A percentile compares a stretch with the other conserved stretches of the same genome.
phyloP scores from a whole-genome alignment of 2,329 filamentous ascomycete species.

The Berkeleyomyces rouxiae region DNA sequence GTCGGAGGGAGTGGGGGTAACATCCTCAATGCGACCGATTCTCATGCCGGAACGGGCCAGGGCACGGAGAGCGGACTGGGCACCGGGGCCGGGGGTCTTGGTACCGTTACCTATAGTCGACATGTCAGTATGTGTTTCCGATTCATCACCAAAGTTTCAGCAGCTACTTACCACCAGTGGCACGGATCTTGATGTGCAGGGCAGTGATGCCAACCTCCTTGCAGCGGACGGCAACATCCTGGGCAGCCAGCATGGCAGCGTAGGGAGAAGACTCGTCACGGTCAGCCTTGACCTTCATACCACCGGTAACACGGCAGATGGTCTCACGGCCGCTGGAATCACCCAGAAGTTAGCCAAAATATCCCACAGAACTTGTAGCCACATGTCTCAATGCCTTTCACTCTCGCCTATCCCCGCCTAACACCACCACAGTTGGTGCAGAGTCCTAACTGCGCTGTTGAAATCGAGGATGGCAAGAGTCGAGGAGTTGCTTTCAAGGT shows the following conservation, averaged over 20 bases:
- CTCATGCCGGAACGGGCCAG: conserved; percentile 99
- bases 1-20: conserved; percentile 97
- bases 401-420: not conserved
- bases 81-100: conserved; percentile 98
- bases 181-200: conserved; percentile 99
- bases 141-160: not conserved
- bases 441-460: not conserved
- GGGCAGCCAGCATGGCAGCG: conserved; percentile 99
- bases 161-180: conserved; percentile 67
- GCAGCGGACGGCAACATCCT: conserved; percentile 84
- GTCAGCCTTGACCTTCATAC: conserved; percentile 99
- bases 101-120: conserved; percentile 67
- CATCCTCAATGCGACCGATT: conserved; percentile 99
- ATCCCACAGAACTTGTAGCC: not conserved
- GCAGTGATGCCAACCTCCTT: conserved; percentile 64
- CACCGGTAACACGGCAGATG: conserved; percentile 98
- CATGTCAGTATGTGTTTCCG: not conserved
- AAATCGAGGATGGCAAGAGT: not conserved
- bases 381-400: not conserved
- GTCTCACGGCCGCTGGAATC: conserved; percentile 94
- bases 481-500: not conserved
- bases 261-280: conserved; percentile 99
- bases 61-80: conserved; percentile 96
- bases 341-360: conserved; percentile 46
- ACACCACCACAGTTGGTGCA: not conserved